Evolutionary conservation across 2,329 filamentous ascomycete species (phyloP).

Genomic region (Diaporthe australafricana): DNA sequence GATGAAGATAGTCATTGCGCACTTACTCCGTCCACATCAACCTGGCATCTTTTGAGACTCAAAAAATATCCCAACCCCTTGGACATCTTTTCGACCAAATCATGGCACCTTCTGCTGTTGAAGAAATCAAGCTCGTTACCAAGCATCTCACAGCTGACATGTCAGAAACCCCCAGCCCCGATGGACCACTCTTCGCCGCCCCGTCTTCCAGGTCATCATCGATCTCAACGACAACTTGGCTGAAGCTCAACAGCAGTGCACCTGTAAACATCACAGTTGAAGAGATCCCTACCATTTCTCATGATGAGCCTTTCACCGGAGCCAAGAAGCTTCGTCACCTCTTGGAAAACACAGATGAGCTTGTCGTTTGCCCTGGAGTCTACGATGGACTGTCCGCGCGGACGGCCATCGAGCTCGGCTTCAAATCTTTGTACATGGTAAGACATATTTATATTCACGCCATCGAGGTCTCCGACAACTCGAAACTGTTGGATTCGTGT

Average conservation of each 20-base stretch:
- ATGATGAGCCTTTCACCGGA: conserved; percentile 35
- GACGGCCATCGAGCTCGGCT: conserved; percentile 66
- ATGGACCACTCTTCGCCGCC: conserved; percentile 29
- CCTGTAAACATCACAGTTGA: conserved; percentile 26
- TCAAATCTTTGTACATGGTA: conserved; percentile 73
- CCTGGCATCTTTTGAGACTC: background rate
- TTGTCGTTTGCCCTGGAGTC: conserved; percentile 69
- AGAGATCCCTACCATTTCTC: background rate
- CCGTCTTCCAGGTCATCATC: background rate
- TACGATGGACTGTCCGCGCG: conserved; percentile 73
- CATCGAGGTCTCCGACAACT: no score
- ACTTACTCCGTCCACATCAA: background rate
- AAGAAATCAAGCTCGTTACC: conserved; percentile 21
- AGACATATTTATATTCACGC: no score
- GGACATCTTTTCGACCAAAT: background rate
- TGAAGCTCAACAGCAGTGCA: conserved; percentile 35
- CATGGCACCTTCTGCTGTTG: conserved; percentile 26
- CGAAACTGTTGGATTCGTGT: background rate
- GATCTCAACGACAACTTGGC: conserved; percentile 28
- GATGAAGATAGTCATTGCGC: background rate
- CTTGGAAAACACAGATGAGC: conserved; percentile 48
- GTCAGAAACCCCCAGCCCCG: conserved; percentile 34
- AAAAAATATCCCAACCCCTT: background rate
- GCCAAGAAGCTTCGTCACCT: conserved; percentile 38
- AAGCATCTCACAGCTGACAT: conserved; percentile 7